Evolutionary conservation across 306 rosid genomes (phyloP).

Genomic region (Clitoria ternatea): DNA sequence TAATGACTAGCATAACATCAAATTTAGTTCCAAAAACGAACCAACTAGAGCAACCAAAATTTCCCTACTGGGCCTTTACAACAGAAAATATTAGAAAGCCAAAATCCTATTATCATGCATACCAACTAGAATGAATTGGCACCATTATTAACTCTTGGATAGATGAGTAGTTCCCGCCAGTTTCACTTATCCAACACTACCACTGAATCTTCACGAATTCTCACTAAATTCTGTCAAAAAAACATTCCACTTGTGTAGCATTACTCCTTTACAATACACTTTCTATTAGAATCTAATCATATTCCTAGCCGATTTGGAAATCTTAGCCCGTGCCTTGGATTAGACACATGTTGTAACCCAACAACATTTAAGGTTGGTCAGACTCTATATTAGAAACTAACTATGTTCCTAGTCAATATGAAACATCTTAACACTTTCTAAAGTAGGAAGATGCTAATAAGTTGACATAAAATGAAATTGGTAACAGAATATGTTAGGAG

Average conservation of each 20-base stretch:
- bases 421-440: too few relatives aligned
- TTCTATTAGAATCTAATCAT: too few relatives aligned
- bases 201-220: not conserved
- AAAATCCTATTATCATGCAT: not conserved
- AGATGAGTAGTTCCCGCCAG: not conserved
- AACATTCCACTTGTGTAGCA: not conserved
- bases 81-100: not conserved
- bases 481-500: not conserved
- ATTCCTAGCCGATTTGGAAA: too few relatives aligned
- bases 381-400: too few relatives aligned
- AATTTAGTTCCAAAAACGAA: not conserved
- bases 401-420: too few relatives aligned
- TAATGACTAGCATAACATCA: not conserved
- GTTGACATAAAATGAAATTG: too few relatives aligned
- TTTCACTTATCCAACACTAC: not conserved
- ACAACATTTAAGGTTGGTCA: too few relatives aligned
- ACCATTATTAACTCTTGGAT: not conserved
- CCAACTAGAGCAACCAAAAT: not conserved
- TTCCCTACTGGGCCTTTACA: not conserved
- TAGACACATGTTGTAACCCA: too few relatives aligned
- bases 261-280: not conserved
- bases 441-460: not conserved
- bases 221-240: not conserved
- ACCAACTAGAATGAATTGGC: not conserved
- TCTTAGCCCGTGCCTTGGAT: too few relatives aligned